Evolutionary conservation across 139 green algal species (phyloP).

Genomic region (Chlamydomonas sphaeroides): DNA sequence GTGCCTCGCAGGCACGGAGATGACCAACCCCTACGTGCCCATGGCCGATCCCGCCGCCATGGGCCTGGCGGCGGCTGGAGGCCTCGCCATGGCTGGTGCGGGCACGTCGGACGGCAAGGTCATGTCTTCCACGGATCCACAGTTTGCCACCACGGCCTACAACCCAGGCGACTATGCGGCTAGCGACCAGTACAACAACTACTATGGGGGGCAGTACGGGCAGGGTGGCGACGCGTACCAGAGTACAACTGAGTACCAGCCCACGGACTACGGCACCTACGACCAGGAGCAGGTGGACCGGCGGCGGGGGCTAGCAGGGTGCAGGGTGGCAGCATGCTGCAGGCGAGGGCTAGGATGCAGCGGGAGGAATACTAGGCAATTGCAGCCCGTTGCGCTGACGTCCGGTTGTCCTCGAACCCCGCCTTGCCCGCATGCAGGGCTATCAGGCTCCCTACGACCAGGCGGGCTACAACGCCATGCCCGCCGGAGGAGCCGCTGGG

Average conservation of each 20-base stretch:
- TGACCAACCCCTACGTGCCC: constrained; percentile 39
- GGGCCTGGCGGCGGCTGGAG: background rate
- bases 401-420: no score
- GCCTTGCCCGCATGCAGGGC: constrained; percentile 7
- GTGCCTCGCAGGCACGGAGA: constrained; percentile 35
- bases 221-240: constrained; percentile 29
- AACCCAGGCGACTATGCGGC: constrained; percentile 27
- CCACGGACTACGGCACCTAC: constrained; percentile 15
- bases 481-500: background rate
- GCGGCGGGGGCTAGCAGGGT: no score
- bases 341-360: no score
- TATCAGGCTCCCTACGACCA: constrained; percentile 35
- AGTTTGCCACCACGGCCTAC: constrained; percentile 1
- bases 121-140: background rate
- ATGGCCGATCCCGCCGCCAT: constrained; percentile 21
- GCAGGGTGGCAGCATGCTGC: background rate
- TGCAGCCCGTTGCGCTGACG: no score
- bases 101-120: background rate
- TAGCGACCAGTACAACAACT: constrained; percentile 38
- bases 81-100: background rate
- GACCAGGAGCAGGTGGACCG: constrained; percentile 38
- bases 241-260: constrained; percentile 30
- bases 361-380: background rate
- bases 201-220: constrained; percentile 22
- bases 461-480: background rate